Base-by-base conservation (phyloP, 228 moss, liverwort and hornwort species). In the Sphagnum magellanicum region DNA sequence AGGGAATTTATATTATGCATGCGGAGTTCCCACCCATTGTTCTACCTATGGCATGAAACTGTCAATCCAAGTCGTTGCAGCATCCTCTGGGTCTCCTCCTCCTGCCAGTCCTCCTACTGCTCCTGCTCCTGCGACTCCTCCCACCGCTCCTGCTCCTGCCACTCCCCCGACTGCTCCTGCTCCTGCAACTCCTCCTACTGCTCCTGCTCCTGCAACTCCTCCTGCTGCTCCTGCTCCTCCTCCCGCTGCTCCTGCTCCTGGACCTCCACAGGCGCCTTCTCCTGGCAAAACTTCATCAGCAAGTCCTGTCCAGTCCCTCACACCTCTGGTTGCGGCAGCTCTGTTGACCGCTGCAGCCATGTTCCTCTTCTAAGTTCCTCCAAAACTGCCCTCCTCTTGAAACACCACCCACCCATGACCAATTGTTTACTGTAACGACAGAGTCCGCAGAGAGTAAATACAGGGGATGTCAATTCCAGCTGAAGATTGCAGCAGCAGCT, bases 11-110 rank as follows among this genome's bases (percentile, higher is more conserved):
- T 81, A 79, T 67, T 81, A 55, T 74, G 71, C 71, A 50, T 85
- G 81, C 69, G 17, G 71, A 12, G 0, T 77, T 0, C 52, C 76
- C 0, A 55, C 71, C 16, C 85, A 85, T 67, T 85, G 85, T 72
- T 52, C 62, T 4, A 49, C 50, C 74, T 32, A 2, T 32, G 85
- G 85, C 58, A 85, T 85, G 85, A 85, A 81, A 67, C 51, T 85
- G 66, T 71, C 80, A 59, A 74, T 85, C 48, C 53, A 57, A 1
- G 85, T 85, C 0, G 60, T 0, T 0, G 70, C 47, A 0, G 67
- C 70, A 1, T 50, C 68, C 64, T 4, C 60, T 11, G 14, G 70
- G 48, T 8, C 70, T 8, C 6, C 16, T 1, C 4, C 9, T 49
- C 4, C 32, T 0, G 32, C 32, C 32, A 32, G 32, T 32, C 50